Conservation (phyloP, 2,329 filamentous ascomycete species). For the Colletotrichum echinochloae region DNA sequence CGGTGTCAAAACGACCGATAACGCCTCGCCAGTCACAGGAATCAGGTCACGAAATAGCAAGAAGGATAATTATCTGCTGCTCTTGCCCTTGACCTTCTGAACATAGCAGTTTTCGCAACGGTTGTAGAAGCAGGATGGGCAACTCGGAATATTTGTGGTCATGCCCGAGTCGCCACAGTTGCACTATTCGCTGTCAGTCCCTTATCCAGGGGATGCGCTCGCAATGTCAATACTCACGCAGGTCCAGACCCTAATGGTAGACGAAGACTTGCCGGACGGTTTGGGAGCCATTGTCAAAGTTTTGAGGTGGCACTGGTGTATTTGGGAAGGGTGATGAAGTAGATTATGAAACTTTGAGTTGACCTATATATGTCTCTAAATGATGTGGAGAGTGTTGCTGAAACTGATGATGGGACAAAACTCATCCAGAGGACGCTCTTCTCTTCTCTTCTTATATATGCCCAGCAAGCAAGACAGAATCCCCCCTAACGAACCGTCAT, state of each 20-base stretch:
- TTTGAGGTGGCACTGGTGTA: not conserved
- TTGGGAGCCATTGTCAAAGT: not conserved
- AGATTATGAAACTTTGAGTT: not conserved
- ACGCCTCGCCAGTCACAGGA: not conserved
- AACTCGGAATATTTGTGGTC: slow-evolving; percentile 5
- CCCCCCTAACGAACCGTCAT: not conserved
- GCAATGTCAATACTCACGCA: slow-evolving; percentile 16
- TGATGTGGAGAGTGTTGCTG: not conserved
- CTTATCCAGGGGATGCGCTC: not conserved
- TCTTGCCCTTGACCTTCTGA: not conserved
- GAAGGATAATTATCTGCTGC: not conserved
- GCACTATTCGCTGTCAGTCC: slow-evolving; percentile 18
- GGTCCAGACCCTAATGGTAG: slow-evolving; percentile 16
- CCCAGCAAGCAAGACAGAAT: not conserved
- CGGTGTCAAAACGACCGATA: not conserved
- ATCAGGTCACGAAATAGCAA: not conserved
- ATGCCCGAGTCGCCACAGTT: slow-evolving; percentile 35
- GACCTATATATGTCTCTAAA: not conserved
- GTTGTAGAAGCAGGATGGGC: slow-evolving; percentile 6
- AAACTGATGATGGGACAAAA: not conserved
- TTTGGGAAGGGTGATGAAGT: not conserved
- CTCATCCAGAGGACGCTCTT: not conserved
- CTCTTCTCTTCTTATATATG: not conserved
- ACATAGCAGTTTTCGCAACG: slow-evolving; percentile 8
- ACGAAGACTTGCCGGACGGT: not conserved